A percentile compares a stretch with the other conserved stretches of the same genome.
Conservation (phyloP, 345 rosid genomes). For the Arabidopsis suecica region DNA sequence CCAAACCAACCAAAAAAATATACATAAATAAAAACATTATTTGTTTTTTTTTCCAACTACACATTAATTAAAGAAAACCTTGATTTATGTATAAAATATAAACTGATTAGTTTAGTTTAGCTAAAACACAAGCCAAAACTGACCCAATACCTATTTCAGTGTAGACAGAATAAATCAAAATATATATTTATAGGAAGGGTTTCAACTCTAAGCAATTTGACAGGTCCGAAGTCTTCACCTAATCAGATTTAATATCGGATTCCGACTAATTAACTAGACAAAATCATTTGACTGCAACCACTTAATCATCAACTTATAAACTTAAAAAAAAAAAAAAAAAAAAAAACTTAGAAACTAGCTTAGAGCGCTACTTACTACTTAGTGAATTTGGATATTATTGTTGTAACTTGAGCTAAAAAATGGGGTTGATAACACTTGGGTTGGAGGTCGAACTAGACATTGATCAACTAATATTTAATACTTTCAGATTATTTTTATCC, state of each 20-base stretch:
- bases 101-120: not conserved
- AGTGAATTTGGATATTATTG: not conserved
- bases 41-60: too few species aligned
- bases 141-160: not conserved
- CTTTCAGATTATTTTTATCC: not conserved
- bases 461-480: not conserved
- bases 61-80: not conserved
- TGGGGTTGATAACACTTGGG: not conserved
- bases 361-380: not conserved
- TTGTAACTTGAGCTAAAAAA: not conserved
- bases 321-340: too few species aligned
- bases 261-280: not conserved
- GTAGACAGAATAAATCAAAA: not conserved
- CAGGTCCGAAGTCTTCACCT: not conserved
- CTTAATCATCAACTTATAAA: not conserved
- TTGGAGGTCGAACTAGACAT: conserved; percentile 17
- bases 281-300: not conserved
- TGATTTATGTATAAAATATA: not conserved
- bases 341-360: not conserved
- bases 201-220: not conserved
- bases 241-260: not conserved
- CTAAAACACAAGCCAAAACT: not conserved
- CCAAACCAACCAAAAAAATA: too few species aligned
- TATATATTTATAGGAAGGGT: not conserved
- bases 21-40: too few species aligned